Conservation (phyloP, 345 rosid genomes). For the Erodium maritimum region DNA sequence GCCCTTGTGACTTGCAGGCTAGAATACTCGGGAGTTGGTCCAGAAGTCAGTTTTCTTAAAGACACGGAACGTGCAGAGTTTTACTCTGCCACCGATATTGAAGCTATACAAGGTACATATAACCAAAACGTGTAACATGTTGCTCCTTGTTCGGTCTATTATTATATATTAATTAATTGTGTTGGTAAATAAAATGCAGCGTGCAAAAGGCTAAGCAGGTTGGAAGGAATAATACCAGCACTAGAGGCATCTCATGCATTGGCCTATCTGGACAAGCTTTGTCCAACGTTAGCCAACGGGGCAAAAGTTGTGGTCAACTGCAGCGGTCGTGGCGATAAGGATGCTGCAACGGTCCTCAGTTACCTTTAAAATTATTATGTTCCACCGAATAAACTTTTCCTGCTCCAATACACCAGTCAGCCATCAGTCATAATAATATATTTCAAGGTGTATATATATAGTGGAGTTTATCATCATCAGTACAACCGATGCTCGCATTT, state of each 20-base stretch:
- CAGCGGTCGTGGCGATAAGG: slow-evolving; percentile 79
- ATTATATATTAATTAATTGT: neutral
- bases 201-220: slow-evolving; percentile 30
- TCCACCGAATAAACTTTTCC: no score
- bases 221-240: slow-evolving; percentile 78
- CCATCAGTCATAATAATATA: no score
- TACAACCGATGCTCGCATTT: no score
- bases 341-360: slow-evolving; percentile 21
- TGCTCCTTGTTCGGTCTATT: no score
- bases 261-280: slow-evolving; percentile 58
- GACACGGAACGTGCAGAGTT: slow-evolving; percentile 62
- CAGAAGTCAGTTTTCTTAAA: slow-evolving; percentile 61
- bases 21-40: slow-evolving; percentile 77
- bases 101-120: slow-evolving; percentile 76
- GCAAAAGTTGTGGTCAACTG: slow-evolving; percentile 54
- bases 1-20: no score
- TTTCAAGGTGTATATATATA: no score
- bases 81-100: slow-evolving; percentile 50
- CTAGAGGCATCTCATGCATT: slow-evolving; percentile 72
- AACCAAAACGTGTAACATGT: no score
- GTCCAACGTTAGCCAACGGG: slow-evolving; percentile 40
- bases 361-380: no score
- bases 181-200: slow-evolving; percentile 24
- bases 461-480: no score
- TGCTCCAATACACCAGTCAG: no score